These are phyloP conservation scores for Evernia prunastri DNA, from an alignment of 495 filamentous ascomycete species.

Conservation along the genomic window DNA sequence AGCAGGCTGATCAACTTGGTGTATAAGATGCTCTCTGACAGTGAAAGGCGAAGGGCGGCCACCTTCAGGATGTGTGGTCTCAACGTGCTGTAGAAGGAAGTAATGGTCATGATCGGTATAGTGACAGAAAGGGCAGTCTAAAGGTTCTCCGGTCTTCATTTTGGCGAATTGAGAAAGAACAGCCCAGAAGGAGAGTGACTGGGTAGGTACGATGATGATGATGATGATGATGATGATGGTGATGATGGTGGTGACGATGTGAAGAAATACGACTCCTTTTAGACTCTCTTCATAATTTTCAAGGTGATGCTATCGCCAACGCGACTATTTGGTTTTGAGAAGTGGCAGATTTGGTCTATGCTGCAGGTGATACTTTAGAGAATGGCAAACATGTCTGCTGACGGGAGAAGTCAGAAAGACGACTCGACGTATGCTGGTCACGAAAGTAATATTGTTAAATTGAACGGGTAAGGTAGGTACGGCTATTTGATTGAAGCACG, in stretches of 20 bases:
- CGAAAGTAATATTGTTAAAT: neutral
- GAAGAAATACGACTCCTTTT: too few species aligned
- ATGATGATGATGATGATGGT: too few species aligned
- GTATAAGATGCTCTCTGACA: conserved; percentile 30
- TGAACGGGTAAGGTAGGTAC: too few species aligned
- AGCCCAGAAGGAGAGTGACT: neutral
- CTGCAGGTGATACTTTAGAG: neutral
- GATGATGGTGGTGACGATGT: too few species aligned
- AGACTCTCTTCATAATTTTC: neutral
- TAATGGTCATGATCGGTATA: conserved; percentile 46
- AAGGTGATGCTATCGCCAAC: neutral
- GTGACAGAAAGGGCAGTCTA: conserved; percentile 48
- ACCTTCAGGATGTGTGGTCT: conserved; percentile 47
- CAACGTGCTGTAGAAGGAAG: conserved; percentile 51
- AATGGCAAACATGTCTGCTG: conserved; percentile 8
- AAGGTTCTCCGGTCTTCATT: conserved; percentile 6
- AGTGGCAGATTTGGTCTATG: neutral
- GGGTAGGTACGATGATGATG: too few species aligned
- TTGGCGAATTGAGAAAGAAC: neutral
- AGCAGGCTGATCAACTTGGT: conserved; percentile 1
- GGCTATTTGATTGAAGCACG: neutral
- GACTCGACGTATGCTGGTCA: neutral
- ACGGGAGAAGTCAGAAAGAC: neutral
- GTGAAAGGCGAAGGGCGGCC: conserved; percentile 48
- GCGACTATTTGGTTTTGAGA: conserved; percentile 7